Conservation (phyloP, 768 basidiomycete genomes). For the Xanthoconium stramineum region DNA sequence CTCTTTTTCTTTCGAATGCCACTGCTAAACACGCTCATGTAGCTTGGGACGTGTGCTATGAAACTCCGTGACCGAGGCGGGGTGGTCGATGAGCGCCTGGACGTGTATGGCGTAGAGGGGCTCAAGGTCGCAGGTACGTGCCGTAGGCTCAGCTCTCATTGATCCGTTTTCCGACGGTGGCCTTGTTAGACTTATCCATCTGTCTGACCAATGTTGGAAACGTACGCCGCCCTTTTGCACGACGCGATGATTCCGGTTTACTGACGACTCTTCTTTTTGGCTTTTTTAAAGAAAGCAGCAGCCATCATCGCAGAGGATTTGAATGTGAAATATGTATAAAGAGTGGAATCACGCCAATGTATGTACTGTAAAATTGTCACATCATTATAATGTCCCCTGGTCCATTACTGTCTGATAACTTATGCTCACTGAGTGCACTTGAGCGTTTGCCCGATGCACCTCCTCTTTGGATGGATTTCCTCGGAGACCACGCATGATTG, state of each 20-base stretch:
- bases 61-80: slow-evolving; percentile 56
- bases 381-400: no score
- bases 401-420: no score
- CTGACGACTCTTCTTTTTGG: slow-evolving; percentile 35
- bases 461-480: no score
- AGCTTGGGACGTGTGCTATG: slow-evolving; percentile 48
- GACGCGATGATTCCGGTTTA: not conserved
- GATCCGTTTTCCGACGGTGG: not conserved
- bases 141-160: not conserved
- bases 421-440: no score
- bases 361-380: no score
- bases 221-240: slow-evolving; percentile 1
- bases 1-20: not conserved
- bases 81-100: slow-evolving; percentile 59
- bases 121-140: slow-evolving; percentile 58
- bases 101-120: slow-evolving; percentile 57
- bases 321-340: no score
- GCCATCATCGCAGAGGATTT: slow-evolving; percentile 56
- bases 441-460: no score
- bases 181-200: slow-evolving; percentile 36
- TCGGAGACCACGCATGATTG: no score
- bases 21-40: not conserved
- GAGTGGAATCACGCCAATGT: no score
- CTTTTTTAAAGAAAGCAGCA: slow-evolving; percentile 64
- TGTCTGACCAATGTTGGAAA: slow-evolving; percentile 24